These are phyloP conservation scores for Mortierella sp. DNA, from an alignment of 371 early-diverging fungal species.

Conservation along the genomic window DNA sequence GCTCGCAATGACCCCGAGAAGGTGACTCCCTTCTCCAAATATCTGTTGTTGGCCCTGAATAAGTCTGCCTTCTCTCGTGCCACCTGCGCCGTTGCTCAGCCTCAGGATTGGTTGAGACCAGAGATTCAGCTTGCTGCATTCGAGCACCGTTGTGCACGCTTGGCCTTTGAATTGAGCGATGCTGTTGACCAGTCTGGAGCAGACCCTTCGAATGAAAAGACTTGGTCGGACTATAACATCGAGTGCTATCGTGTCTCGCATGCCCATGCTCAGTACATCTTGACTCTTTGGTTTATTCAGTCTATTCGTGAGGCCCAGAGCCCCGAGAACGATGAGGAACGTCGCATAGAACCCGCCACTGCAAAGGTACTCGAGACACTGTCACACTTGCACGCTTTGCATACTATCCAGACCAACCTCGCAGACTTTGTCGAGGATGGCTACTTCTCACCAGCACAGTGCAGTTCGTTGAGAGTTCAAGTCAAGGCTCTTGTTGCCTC, in stretches of 20 bases:
- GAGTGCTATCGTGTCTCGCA: slow-evolving; percentile 71
- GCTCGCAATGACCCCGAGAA: slow-evolving; percentile 61
- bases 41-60: slow-evolving; percentile 59
- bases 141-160: slow-evolving; percentile 74
- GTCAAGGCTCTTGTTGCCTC: slow-evolving; percentile 66
- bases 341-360: slow-evolving; percentile 44
- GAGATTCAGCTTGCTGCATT: slow-evolving; percentile 73
- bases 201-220: slow-evolving; percentile 61
- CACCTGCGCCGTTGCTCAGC: slow-evolving; percentile 58
- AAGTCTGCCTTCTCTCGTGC: slow-evolving; percentile 63
- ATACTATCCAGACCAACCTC: slow-evolving; percentile 74
- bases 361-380: slow-evolving; percentile 62
- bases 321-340: slow-evolving; percentile 30
- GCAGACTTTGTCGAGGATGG: slow-evolving; percentile 74
- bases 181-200: slow-evolving; percentile 69
- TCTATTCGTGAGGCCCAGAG: slow-evolving; percentile 60
- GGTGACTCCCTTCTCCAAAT: slow-evolving; percentile 61
- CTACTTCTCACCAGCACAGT: slow-evolving; percentile 63
- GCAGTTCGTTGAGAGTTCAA: slow-evolving; percentile 60
- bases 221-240: slow-evolving; percentile 70
- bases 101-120: slow-evolving; percentile 65
- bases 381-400: slow-evolving; percentile 70
- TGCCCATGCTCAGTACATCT: slow-evolving; percentile 75
- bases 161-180: slow-evolving; percentile 67
- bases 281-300: slow-evolving; percentile 70